These are phyloP conservation scores for Candida endomychidarum DNA, from an alignment of 805 yeast genomes.

Conservation along the genomic window DNA sequence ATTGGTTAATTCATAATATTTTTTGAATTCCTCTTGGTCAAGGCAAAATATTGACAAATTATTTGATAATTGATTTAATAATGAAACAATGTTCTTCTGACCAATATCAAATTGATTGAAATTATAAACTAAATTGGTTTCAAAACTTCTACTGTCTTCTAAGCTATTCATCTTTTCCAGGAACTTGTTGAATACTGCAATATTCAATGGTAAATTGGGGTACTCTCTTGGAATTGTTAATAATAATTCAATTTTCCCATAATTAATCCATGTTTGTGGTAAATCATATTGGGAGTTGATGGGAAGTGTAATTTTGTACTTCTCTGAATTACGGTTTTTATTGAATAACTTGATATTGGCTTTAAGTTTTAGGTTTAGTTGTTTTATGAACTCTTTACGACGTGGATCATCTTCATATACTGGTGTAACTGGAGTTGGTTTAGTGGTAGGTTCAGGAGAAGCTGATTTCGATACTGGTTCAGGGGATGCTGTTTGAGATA, in stretches of 20 bases:
- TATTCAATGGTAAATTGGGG: constrained; percentile 25
- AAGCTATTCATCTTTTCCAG: constrained; percentile 22
- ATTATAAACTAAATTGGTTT: constrained; percentile 27
- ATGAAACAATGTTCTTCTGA: constrained; percentile 22
- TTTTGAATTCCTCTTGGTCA: neutral
- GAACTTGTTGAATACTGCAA: constrained; percentile 30
- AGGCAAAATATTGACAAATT: constrained; percentile 22
- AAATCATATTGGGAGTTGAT: constrained; percentile 15
- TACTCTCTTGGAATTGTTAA: constrained; percentile 33
- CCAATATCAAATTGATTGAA: constrained; percentile 19
- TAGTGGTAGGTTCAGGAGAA: constrained; percentile 5
- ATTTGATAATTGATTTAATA: constrained; percentile 33
- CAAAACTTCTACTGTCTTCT: constrained; percentile 15
- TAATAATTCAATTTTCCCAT: constrained; percentile 29
- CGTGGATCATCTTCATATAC: constrained; percentile 9
- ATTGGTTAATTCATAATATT: neutral
- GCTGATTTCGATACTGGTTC: neutral
- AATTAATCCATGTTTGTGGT: constrained; percentile 32
- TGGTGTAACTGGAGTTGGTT: constrained; percentile 8
- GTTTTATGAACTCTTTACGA: constrained; percentile 23
- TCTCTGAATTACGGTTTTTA: constrained; percentile 23
- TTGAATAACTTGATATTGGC: constrained; percentile 26
- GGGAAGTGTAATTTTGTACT: constrained; percentile 35
- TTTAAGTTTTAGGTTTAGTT: constrained; percentile 29
- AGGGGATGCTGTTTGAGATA: constrained; percentile 8